These are phyloP conservation scores for Macrophomina pseudophaseolina DNA, from an alignment of 2,329 filamentous ascomycete genomes.

Conservation along the genomic window DNA sequence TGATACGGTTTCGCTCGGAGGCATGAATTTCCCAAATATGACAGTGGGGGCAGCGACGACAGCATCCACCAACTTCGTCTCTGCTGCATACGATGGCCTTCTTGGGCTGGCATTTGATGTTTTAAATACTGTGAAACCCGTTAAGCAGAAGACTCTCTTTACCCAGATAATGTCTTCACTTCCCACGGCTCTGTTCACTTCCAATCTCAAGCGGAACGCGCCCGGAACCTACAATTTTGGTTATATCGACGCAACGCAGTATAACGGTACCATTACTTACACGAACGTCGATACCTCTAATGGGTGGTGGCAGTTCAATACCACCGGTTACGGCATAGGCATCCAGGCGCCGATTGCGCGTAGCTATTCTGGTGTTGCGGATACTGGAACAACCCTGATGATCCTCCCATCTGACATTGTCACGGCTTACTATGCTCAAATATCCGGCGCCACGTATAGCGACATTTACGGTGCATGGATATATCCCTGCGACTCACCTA, in stretches of 20 bases:
- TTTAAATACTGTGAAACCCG: conserved; percentile 54
- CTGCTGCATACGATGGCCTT: conserved; percentile 44
- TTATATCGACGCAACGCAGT: conserved; percentile 63
- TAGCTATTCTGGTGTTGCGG: conserved; percentile 63
- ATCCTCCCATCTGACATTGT: conserved; percentile 62
- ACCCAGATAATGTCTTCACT: conserved; percentile 62
- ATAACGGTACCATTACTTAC: conserved; percentile 64
- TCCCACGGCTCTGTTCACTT: conserved; percentile 62
- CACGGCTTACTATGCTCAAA: conserved; percentile 63
- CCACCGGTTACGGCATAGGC: conserved; percentile 62
- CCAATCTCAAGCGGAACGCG: conserved; percentile 58
- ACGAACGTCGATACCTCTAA: conserved; percentile 60
- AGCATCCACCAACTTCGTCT: conserved; percentile 60
- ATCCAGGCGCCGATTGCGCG: conserved; percentile 43
- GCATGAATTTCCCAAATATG: conserved; percentile 63
- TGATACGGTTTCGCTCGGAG: conserved; percentile 67
- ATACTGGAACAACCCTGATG: conserved; percentile 73
- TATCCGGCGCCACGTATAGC: conserved; percentile 58
- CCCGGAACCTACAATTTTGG: conserved; percentile 59
- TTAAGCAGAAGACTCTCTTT: conserved; percentile 62
- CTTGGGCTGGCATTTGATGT: conserved; percentile 16
- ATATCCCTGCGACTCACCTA: conserved; percentile 48
- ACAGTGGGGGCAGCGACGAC: conserved; percentile 68
- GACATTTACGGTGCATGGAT: conserved; percentile 55
- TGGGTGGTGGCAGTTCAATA: conserved; percentile 68